A percentile compares a stretch with the other conserved stretches of the same genome.
Evolutionary conservation across 805 yeast species (phyloP).

Genomic region (Lipomyces anomalus): DNA sequence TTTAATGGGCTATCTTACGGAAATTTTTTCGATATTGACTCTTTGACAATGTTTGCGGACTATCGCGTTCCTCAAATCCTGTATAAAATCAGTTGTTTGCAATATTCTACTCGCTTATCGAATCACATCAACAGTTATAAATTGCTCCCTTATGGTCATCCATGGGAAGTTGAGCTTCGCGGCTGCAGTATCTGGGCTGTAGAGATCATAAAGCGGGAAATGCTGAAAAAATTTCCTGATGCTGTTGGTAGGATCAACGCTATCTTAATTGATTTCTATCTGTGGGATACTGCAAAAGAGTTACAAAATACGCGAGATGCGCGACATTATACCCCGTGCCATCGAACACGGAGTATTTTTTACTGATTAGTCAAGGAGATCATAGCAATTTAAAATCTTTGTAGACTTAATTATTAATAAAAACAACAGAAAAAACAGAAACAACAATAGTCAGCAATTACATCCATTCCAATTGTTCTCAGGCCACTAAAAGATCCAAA

Average conservation of each 20-base stretch:
- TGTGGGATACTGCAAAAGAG: conserved; percentile 43
- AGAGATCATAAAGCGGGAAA: conserved; percentile 31
- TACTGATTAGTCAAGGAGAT: conserved; percentile 6
- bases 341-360: conserved; percentile 36
- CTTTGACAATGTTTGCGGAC: conserved; percentile 43
- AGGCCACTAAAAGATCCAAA: too few species aligned
- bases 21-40: conserved; percentile 36
- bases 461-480: background rate
- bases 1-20: conserved; percentile 36
- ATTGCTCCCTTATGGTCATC: conserved; percentile 31
- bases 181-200: conserved; percentile 41
- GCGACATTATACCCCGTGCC: conserved; percentile 31
- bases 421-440: background rate
- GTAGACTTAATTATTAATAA: too few species aligned
- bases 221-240: conserved; percentile 25
- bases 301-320: conserved; percentile 27
- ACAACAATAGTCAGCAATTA: background rate
- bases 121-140: conserved; percentile 23
- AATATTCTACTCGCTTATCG: conserved; percentile 31
- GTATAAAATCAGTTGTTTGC: conserved; percentile 34
- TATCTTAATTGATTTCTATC: conserved; percentile 39
- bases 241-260: conserved; percentile 30
- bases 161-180: conserved; percentile 38
- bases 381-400: too few species aligned
- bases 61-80: conserved; percentile 44